Percentiles rank a stretch among this genome's conserved stretches.
These are phyloP conservation scores for Galerina sulciceps DNA, from an alignment of 768 basidiomycete genomes.

Conservation along the genomic window DNA sequence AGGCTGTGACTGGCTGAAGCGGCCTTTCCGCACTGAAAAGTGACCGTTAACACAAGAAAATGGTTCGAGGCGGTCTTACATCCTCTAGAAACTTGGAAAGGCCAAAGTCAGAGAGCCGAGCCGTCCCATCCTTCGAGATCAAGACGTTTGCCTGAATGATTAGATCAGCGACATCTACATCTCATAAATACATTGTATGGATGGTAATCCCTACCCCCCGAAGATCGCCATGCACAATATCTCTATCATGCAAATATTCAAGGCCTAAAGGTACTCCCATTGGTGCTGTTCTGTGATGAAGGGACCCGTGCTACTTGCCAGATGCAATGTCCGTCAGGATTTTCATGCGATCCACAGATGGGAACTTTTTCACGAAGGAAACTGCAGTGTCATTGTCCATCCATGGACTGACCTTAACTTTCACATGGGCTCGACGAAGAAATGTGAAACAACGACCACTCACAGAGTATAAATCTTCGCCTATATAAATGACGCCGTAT, in stretches of 20 bases:
- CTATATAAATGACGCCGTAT: conserved; percentile 42
- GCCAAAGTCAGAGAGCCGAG: conserved; percentile 51
- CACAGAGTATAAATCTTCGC: conserved; percentile 37
- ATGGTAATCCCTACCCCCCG: conserved; percentile 35
- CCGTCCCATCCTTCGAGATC: conserved; percentile 40
- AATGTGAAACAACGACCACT: conserved; percentile 1
- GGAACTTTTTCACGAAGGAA: conserved; percentile 35
- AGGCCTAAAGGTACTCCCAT: conserved; percentile 29
- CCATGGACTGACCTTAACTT: conserved; percentile 46
- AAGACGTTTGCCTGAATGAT: conserved; percentile 44
- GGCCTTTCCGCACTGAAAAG: conserved; percentile 31
- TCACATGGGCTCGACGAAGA: conserved; percentile 1
- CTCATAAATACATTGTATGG: not conserved
- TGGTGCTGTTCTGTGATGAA: not conserved
- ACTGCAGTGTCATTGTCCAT: conserved; percentile 46
- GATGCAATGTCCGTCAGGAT: conserved; percentile 41
- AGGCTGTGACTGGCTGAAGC: conserved; percentile 25
- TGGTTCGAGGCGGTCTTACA: conserved; percentile 23
- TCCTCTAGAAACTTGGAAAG: conserved; percentile 43
- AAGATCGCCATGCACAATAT: conserved; percentile 46
- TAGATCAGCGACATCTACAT: not conserved
- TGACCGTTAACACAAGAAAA: not conserved
- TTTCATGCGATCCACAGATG: conserved; percentile 37
- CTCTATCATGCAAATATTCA: conserved; percentile 41
- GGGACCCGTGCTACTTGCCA: conserved; percentile 26